These are phyloP conservation scores for Elsinoe arachidis DNA, from an alignment of 2,329 filamentous ascomycete species.

Conservation along the genomic window DNA sequence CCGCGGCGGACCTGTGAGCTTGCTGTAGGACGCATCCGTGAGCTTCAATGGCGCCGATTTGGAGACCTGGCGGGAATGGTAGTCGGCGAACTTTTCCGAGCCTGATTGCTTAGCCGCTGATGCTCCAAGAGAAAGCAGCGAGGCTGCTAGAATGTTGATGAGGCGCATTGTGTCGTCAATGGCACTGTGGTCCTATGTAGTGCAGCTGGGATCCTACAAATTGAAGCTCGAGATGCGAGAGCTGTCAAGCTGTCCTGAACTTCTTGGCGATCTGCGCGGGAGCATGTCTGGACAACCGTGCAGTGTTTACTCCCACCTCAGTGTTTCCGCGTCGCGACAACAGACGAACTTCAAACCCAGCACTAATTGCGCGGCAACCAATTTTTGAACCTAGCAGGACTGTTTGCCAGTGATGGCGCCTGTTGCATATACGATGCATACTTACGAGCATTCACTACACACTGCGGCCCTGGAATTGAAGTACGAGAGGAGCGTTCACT, in stretches of 20 bases:
- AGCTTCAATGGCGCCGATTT: slow-evolving; percentile 62
- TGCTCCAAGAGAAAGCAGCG: slow-evolving; percentile 49
- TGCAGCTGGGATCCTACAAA: too few species aligned
- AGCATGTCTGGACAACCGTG: neutral
- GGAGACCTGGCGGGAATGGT: slow-evolving; percentile 57
- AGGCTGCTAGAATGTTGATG: slow-evolving; percentile 52
- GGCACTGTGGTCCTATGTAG: neutral
- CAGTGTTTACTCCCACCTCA: slow-evolving; percentile 3
- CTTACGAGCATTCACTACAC: slow-evolving; percentile 44
- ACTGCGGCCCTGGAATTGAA: slow-evolving; percentile 56
- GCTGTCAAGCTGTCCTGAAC: slow-evolving; percentile 13
- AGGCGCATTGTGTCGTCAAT: slow-evolving; percentile 55
- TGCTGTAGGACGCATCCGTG: slow-evolving; percentile 63
- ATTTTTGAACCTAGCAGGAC: neutral
- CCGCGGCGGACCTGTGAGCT: slow-evolving; percentile 66
- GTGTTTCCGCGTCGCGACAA: neutral
- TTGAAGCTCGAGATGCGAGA: neutral
- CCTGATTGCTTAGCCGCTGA: slow-evolving; percentile 56
- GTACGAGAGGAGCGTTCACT: slow-evolving; percentile 57
- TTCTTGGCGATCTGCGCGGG: neutral
- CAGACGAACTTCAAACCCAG: neutral
- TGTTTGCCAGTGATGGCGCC: neutral
- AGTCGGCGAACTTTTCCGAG: slow-evolving; percentile 59
- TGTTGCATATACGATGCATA: slow-evolving; percentile 19
- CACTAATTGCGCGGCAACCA: neutral